These are phyloP conservation scores for Chlorella vulgaris DNA, from an alignment of 139 green algal species.

Conservation along the genomic window DNA sequence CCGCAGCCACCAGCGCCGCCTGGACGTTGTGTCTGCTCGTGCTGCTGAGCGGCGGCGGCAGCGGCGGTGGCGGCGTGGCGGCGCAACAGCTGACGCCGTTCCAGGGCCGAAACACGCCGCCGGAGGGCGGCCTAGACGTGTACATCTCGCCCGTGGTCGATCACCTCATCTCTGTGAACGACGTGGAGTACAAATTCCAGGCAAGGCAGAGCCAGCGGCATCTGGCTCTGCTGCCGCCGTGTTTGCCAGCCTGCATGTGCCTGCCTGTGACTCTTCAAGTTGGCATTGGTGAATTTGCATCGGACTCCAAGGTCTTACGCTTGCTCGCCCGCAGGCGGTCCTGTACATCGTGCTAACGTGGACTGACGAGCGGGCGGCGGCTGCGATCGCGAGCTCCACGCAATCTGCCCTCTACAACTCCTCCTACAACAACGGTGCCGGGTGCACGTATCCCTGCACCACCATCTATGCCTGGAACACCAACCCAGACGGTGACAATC, in stretches of 20 bases:
- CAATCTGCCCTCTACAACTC: not conserved
- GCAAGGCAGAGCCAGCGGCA: not conserved
- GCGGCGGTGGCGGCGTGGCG: not conserved
- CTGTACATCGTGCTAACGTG: constrained; percentile 40
- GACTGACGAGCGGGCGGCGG: constrained; percentile 10
- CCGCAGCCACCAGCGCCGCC: too few species aligned
- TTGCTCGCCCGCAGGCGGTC: constrained; percentile 8
- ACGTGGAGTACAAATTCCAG: constrained; percentile 36
- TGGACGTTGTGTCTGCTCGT: not conserved
- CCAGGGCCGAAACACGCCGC: constrained; percentile 23
- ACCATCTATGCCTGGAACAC: constrained; percentile 23
- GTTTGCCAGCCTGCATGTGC: not conserved
- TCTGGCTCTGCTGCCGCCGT: not conserved
- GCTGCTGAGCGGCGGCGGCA: not conserved
- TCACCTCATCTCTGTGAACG: constrained; percentile 25
- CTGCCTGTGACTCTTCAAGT: not conserved
- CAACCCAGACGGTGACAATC: not conserved
- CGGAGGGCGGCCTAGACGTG: constrained; percentile 5
- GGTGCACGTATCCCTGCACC: constrained; percentile 21
- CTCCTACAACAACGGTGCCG: constrained; percentile 17
- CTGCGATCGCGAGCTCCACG: not conserved
- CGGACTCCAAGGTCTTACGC: too few species aligned
- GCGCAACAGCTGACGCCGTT: constrained; percentile 43
- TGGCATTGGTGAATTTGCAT: too few species aligned
- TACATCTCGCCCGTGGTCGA: constrained; percentile 25